Evolutionary conservation across 331 rosid genomes (phyloP), one percentile per base, ranked within the genome.

Genomic region (Ulmus americana): DNA sequence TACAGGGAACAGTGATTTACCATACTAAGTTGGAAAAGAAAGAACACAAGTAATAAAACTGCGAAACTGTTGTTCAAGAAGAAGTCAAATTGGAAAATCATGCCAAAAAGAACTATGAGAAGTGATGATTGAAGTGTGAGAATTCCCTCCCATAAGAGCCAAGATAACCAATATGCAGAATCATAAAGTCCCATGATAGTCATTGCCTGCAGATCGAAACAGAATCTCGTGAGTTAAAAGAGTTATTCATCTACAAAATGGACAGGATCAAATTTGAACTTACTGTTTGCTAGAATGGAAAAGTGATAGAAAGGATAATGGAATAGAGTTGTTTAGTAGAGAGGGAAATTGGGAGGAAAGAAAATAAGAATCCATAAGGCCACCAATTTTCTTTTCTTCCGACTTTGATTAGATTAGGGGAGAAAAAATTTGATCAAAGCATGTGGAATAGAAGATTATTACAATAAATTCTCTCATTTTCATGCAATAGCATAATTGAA

Each of bases 151-250:
- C 95, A 91, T 20, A 84, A 65, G 74, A 91, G 81, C 95, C 96
- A 91, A 51, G 97, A 88, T 55, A 86, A 55, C 95, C 96, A 91
- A 74, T 91, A 91, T 38, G 96, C 95, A 58, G 86, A 74, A 71
- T 91, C 97, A 20, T 81, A 91, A 49, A 91, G 94, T 55, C 97
- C 97, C 96, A 91, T 88, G 88, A 91, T 82, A 7, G 64, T 73
- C 97, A 91, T 88, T 63, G 90, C 87, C 97, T 92, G 81, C 50
- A 52, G 49, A 72, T 4, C 22, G 46, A 18, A 22, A 10, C 49
- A 65, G 5, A 10, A 56, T 15, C 56, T 3, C 22, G 22, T 20
- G 22, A 20, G 22, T 20, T 20, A 20, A 20, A 20, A 20, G 22
- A 20, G 22, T 20, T 20, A 1, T 20, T 20, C 22, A 20, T 20